Evolutionary conservation across 129 eudicot genomes (phyloP).

Genomic region (carrot (Daucus carota)): DH1_v3.0 NC_030385.2:33882001-33882500

Average conservation of each 20-base stretch:
- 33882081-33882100: constrained; percentile 73
- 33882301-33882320: not conserved
- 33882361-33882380: not conserved
- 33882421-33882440: not conserved
- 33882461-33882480: constrained; percentile 49
- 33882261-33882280: not conserved
- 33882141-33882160: not conserved
- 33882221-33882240: not conserved
- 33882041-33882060: constrained; percentile 59
- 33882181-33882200: not conserved
- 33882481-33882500: constrained; percentile 61
- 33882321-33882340: not conserved
- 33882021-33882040: constrained; percentile 48
- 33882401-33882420: not conserved
- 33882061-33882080: constrained; percentile 77
- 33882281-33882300: not conserved
- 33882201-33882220: not conserved
- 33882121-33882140: constrained; percentile 51
- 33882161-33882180: not conserved
- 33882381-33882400: not conserved
- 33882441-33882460: not conserved
- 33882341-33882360: not conserved
- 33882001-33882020: constrained; percentile 48
- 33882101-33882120: constrained; percentile 70
- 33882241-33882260: not conserved